These are phyloP conservation scores for Mucor sp. DNA, from an alignment of 371 early-diverging fungal genomes.

Conservation along the genomic window DNA sequence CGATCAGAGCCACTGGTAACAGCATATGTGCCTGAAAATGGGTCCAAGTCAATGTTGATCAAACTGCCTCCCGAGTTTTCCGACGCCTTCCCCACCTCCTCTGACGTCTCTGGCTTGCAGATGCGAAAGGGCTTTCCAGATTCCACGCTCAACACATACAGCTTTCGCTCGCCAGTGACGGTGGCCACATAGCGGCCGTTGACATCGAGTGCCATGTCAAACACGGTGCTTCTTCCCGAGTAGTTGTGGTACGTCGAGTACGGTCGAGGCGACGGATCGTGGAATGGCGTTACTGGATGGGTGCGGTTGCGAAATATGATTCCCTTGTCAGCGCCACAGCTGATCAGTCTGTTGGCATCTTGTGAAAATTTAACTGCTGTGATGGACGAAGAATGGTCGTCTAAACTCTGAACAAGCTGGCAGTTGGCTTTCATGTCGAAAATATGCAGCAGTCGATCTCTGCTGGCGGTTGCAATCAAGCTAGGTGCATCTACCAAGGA, in stretches of 20 bases:
- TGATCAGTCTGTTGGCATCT: conserved; percentile 67
- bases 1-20: conserved; percentile 77
- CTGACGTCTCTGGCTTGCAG: conserved; percentile 61
- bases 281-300: conserved; percentile 11
- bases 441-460: conserved; percentile 82
- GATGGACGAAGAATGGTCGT: conserved; percentile 87
- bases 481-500: conserved; percentile 32
- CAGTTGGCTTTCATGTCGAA: conserved; percentile 67
- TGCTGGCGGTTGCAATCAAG: conserved; percentile 76
- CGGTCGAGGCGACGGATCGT: conserved; percentile 18
- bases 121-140: conserved; percentile 71
- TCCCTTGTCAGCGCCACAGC: conserved; percentile 87
- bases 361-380: conserved; percentile 74
- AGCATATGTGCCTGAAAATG: conserved; percentile 70
- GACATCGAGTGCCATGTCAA: conserved; percentile 72
- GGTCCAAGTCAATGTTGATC: conserved; percentile 72
- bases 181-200: conserved; percentile 59
- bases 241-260: conserved; percentile 71
- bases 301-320: conserved; percentile 69
- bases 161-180: conserved; percentile 71
- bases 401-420: conserved; percentile 75
- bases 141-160: conserved; percentile 64
- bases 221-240: conserved; percentile 74
- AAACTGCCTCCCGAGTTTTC: conserved; percentile 63
- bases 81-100: conserved; percentile 52